Conservation (phyloP, 768 basidiomycete genomes). For the Mycena maculata region DNA sequence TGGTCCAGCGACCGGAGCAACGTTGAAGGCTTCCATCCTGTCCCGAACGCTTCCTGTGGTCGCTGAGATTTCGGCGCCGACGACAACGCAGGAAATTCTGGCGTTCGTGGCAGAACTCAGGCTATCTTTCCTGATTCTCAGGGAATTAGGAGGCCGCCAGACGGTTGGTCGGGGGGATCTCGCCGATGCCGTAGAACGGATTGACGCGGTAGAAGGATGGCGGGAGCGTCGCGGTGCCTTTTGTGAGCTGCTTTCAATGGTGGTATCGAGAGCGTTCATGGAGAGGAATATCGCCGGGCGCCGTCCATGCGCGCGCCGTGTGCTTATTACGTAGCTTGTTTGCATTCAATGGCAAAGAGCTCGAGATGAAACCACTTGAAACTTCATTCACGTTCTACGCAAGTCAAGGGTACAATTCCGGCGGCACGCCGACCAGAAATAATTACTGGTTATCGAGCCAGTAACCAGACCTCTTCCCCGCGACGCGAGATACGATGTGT, state of each 20-base stretch:
- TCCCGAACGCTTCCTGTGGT: constrained; percentile 25
- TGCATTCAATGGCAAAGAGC: no score
- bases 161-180: constrained; percentile 29
- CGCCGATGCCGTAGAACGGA: constrained; percentile 30
- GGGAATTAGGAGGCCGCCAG: constrained; percentile 30
- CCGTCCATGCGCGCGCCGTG: no score
- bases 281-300: background rate
- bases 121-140: constrained; percentile 27
- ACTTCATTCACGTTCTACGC: constrained; percentile 24
- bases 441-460: constrained; percentile 32
- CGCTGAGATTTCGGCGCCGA: constrained; percentile 23
- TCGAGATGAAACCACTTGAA: constrained; percentile 20
- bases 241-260: constrained; percentile 8
- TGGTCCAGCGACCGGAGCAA: constrained; percentile 26
- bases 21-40: constrained; percentile 29
- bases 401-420: background rate
- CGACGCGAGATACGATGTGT: constrained; percentile 30
- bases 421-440: background rate
- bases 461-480: constrained; percentile 31
- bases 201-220: constrained; percentile 29
- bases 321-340: no score
- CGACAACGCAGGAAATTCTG: constrained; percentile 22
- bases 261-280: constrained; percentile 33
- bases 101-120: constrained; percentile 24
- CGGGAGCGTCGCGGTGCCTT: constrained; percentile 26